A percentile compares a stretch with the other conserved stretches of the same genome.
Conservation (phyloP, 169 alveolate species). For the Eimeria tenella region DNA sequence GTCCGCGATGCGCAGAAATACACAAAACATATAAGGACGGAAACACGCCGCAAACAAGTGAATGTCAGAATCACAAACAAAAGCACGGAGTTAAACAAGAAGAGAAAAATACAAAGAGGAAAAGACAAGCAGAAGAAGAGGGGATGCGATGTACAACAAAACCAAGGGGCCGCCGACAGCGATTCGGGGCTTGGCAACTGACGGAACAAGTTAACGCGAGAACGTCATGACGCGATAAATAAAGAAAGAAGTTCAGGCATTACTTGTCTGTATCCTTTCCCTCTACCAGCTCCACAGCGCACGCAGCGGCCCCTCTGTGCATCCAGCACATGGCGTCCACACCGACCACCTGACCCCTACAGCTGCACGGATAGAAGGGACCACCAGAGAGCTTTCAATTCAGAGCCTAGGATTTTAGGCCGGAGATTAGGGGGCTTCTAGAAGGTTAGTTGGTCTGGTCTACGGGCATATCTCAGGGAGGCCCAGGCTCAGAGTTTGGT, state of each 20-base stretch:
- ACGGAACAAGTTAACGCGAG: neutral
- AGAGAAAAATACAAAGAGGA: neutral
- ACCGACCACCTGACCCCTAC: constrained; percentile 76
- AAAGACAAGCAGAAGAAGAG: neutral
- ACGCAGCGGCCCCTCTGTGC: constrained; percentile 80
- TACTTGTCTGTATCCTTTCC: constrained; percentile 75
- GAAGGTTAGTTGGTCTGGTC: too few relatives aligned
- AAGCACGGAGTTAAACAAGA: too few relatives aligned
- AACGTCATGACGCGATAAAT: neutral
- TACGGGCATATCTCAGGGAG: too few relatives aligned
- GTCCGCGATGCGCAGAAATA: too few relatives aligned
- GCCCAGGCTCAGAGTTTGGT: too few relatives aligned
- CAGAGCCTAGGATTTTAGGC: neutral
- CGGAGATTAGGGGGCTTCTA: too few relatives aligned
- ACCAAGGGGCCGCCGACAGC: neutral
- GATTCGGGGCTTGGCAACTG: neutral
- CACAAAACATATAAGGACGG: too few relatives aligned
- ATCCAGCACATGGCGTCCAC: constrained; percentile 83
- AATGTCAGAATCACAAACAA: too few relatives aligned
- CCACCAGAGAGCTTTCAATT: neutral
- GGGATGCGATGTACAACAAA: too few relatives aligned
- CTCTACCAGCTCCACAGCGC: constrained; percentile 76
- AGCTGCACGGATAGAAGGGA: constrained; percentile 58
- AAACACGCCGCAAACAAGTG: too few relatives aligned
- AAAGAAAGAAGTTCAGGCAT: neutral